phyloP scores from a whole-genome alignment of 495 filamentous ascomycete species.

The Geopyxis carbonaria region DNA sequence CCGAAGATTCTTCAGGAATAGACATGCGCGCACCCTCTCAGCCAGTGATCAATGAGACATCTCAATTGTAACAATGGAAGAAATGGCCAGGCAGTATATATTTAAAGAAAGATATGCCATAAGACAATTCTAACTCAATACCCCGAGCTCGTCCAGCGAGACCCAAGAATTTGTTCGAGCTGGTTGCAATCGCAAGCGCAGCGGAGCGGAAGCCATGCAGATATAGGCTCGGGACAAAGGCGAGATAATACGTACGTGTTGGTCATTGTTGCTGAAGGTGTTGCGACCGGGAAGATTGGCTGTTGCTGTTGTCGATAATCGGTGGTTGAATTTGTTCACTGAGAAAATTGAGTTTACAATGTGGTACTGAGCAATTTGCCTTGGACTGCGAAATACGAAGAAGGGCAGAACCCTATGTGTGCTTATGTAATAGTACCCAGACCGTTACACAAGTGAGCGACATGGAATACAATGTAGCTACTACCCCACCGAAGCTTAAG shows the following conservation, averaged over 20 bases:
- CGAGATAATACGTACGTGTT: conserved; percentile 3
- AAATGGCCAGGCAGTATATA: conserved; percentile 43
- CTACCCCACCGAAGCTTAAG: no score
- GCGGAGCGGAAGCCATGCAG: conserved; percentile 2
- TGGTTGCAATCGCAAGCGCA: conserved; percentile 44
- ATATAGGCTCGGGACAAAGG: not conserved
- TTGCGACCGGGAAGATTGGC: conserved; percentile 1
- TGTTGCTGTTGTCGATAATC: not conserved
- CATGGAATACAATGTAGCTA: no score
- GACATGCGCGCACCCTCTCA: conserved; percentile 26
- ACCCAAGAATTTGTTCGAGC: conserved; percentile 57
- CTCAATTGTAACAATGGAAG: conserved; percentile 14
- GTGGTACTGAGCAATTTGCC: no score
- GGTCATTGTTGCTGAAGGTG: conserved; percentile 2
- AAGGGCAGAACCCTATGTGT: no score
- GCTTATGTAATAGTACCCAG: no score
- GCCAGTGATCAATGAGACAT: conserved; percentile 27
- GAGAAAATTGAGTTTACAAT: no score
- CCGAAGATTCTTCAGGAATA: conserved; percentile 36
- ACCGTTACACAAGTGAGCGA: no score
- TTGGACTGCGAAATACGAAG: no score
- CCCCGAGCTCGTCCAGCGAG: conserved; percentile 37
- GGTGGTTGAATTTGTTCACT: not conserved
- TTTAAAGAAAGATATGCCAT: conserved; percentile 77
- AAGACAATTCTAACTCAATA: conserved; percentile 59